Evolutionary conservation across 2,329 filamentous ascomycete genomes (phyloP), one percentile per base, ranked within the genome.

Genomic region (Trichoderma sp.): DNA sequence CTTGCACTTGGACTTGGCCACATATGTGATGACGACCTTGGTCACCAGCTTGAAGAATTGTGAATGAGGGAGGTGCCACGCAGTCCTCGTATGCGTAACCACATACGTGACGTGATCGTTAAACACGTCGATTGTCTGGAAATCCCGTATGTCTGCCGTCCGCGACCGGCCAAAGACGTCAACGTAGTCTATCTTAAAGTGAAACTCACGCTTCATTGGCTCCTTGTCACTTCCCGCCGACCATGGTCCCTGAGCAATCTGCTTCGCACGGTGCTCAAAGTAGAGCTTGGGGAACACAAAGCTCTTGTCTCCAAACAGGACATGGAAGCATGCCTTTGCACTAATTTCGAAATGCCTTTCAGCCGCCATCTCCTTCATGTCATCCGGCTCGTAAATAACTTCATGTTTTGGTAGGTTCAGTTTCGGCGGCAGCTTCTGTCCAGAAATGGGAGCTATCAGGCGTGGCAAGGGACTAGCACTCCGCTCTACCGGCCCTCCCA

Each of bases 301-400:
- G 79, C 93, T 97, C 82, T 95, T 97, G 81, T 99, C 96, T 47
- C 96, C 96, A 81, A 98, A 99, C 66, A 99, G 87, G 17, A 98
- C 93, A 78, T 98, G 95, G 80, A 98, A 99, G 71, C 97, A 90
- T 0, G 93, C 94, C 81, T 99, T 98, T 61, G 96, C 92, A 74
- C 93, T 97, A 73, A 98, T 91, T 75, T 97, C 92, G 79, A 97
- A 97, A 74, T 94, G 88, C 73, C 93, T 90, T 79, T 97, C 93
- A 1, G 93, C 89, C 8, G 91, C 91, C 75, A 92, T 87, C 74
- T 88, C 86, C 67, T 91, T 89, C 88, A 97, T 95, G 68, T 91
- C 93, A 73, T 92, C 88, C 1, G 96, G 96, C 71, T 94, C 91
- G 79, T 95, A 98, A 12, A 92, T 84, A 3, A 98, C 92, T 3